A percentile compares a stretch with the other conserved stretches of the same genome.
phyloP scores from a whole-genome alignment of 208 protist genomes.

The Trichomonas vaginalis region DNA sequence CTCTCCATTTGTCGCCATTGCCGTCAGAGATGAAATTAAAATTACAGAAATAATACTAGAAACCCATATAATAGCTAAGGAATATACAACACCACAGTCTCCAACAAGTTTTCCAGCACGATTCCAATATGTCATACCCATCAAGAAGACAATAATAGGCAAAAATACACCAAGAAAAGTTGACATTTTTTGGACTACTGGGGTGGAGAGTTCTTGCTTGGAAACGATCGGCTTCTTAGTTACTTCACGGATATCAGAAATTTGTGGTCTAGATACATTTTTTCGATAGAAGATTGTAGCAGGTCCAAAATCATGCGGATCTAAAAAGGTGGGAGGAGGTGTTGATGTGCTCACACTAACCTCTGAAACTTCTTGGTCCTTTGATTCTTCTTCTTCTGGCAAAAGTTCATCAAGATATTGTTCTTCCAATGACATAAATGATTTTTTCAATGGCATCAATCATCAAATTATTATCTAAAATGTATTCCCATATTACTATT shows the following conservation, averaged over 20 bases:
- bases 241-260: neutral
- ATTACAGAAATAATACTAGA: neutral
- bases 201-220: neutral
- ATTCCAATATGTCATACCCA: neutral
- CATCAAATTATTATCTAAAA: too few relatives aligned
- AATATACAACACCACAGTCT: neutral
- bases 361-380: neutral
- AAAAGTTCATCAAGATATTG: too few relatives aligned
- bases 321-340: neutral
- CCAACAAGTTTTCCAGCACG: neutral
- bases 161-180: neutral
- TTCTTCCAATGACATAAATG: too few relatives aligned
- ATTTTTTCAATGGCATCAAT: too few relatives aligned
- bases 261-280: neutral
- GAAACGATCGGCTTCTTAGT: neutral
- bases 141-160: neutral
- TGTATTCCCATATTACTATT: too few relatives aligned
- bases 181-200: neutral
- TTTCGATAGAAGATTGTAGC: neutral
- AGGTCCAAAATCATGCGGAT: neutral
- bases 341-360: too few relatives aligned
- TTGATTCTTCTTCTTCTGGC: neutral
- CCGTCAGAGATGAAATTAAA: neutral
- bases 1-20: neutral
- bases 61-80: neutral